Conservation (phyloP, 2,329 filamentous ascomycete genomes). For the Chaetomium olivaceum region DNA sequence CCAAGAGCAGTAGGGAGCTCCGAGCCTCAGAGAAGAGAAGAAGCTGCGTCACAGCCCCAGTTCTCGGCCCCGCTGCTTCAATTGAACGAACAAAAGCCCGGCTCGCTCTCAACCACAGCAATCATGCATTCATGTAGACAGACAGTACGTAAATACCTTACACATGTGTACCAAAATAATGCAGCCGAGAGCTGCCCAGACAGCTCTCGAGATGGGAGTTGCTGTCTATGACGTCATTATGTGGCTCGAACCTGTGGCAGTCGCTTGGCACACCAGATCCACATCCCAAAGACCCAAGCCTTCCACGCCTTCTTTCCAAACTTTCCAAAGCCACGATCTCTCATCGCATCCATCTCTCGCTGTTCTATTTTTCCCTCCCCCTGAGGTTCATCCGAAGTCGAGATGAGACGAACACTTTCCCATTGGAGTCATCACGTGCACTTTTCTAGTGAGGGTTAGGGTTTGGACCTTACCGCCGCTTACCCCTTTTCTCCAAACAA, state of each 20-base stretch:
- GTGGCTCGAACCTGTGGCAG: not conserved
- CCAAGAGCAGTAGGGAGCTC: not conserved
- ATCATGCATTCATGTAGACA: not conserved
- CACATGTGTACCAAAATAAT: not conserved
- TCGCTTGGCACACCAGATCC: not conserved
- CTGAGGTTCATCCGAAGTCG: too few relatives aligned
- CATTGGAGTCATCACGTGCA: too few relatives aligned
- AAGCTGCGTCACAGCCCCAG: constrained; percentile 2
- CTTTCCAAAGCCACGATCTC: too few relatives aligned
- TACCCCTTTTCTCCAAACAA: not conserved
- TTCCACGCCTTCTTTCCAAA: not conserved
- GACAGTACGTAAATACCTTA: not conserved
- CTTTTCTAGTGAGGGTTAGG: too few relatives aligned
- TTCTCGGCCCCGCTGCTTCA: not conserved
- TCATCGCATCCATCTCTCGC: too few relatives aligned
- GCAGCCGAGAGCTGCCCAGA: not conserved
- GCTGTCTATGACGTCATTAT: not conserved
- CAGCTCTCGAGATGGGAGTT: not conserved
- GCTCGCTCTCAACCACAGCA: not conserved
- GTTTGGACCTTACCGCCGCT: too few relatives aligned
- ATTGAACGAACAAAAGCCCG: not conserved
- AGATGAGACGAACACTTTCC: too few relatives aligned
- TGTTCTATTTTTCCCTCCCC: too few relatives aligned
- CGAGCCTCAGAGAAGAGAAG: not conserved
- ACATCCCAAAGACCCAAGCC: too few relatives aligned